These are phyloP conservation scores for Ceratocystis eucalypticola DNA, from an alignment of 2,329 filamentous ascomycete genomes.

Conservation along the genomic window DNA sequence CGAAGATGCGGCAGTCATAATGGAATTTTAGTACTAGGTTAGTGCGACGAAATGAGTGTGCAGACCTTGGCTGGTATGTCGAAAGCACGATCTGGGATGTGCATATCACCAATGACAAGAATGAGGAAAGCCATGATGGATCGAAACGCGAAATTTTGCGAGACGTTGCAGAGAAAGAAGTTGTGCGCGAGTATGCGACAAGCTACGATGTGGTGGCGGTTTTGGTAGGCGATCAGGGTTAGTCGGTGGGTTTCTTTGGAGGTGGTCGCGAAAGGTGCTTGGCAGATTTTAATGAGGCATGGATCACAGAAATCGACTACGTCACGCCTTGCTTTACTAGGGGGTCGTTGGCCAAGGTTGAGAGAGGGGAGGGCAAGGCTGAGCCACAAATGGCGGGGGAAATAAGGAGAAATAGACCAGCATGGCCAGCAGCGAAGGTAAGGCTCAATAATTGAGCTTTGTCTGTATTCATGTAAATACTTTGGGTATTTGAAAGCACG, in stretches of 20 bases:
- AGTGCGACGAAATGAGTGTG: neutral
- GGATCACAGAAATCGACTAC: conserved; percentile 1
- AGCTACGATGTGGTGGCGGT: neutral
- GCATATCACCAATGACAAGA: conserved; percentile 81
- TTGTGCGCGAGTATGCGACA: neutral
- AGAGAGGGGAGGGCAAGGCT: neutral
- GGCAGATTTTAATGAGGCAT: neutral
- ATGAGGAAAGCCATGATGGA: conserved; percentile 72
- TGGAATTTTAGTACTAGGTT: neutral
- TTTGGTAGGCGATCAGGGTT: neutral
- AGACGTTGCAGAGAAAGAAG: too few species aligned
- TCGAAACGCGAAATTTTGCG: neutral
- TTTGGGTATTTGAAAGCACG: too few species aligned
- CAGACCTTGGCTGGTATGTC: conserved; percentile 80
- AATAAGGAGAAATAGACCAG: neutral
- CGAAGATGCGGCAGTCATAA: neutral
- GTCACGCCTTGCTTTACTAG: conserved; percentile 5
- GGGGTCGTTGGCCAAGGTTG: neutral
- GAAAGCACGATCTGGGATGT: conserved; percentile 83
- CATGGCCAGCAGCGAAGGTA: too few species aligned
- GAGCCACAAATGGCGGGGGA: neutral
- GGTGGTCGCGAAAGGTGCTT: neutral
- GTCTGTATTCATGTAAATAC: too few species aligned
- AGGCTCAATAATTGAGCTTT: too few species aligned
- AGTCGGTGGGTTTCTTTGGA: neutral